A percentile compares a stretch with the other conserved stretches of the same genome.
phyloP scores from a whole-genome alignment of 1,284 basidiomycete genomes.

The Apiotrichum sp. region DNA sequence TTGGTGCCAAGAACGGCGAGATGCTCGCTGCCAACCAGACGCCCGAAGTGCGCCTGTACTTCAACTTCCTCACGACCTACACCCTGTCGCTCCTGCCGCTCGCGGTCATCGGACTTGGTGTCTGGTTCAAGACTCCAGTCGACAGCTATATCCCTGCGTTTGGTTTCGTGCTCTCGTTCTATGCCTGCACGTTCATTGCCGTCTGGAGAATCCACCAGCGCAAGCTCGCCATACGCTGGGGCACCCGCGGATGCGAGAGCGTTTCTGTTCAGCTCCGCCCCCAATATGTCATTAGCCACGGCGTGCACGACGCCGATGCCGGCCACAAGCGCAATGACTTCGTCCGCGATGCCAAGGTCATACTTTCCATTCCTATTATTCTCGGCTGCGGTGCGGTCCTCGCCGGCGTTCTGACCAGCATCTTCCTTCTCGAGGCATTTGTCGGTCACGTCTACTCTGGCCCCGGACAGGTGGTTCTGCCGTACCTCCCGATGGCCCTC shows the following conservation, averaged over 20 bases:
- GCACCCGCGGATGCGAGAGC: slow-evolving; percentile 59
- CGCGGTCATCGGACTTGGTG: slow-evolving; percentile 35
- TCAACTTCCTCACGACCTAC: slow-evolving; percentile 78
- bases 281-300: slow-evolving; percentile 53
- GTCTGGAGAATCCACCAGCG: slow-evolving; percentile 80
- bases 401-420: slow-evolving; percentile 62
- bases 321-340: slow-evolving; percentile 22
- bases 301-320: slow-evolving; percentile 27
- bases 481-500: slow-evolving; percentile 75
- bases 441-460: slow-evolving; percentile 79
- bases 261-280: slow-evolving; percentile 67
- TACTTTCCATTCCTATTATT: slow-evolving; percentile 73
- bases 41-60: slow-evolving; percentile 82
- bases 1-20: slow-evolving; percentile 53
- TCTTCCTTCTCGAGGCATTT: slow-evolving; percentile 84
- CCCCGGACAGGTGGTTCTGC: slow-evolving; percentile 68
- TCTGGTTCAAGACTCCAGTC: slow-evolving; percentile 49
- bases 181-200: slow-evolving; percentile 80
- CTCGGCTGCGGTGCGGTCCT: slow-evolving; percentile 66
- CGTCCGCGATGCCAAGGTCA: slow-evolving; percentile 59
- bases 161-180: slow-evolving; percentile 66
- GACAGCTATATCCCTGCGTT: slow-evolving; percentile 71
- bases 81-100: slow-evolving; percentile 63
- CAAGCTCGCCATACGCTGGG: slow-evolving; percentile 70
- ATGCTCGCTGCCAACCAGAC: slow-evolving; percentile 55